Evolutionary conservation across 208 protist species (phyloP).

Genomic region (Leishmania major): DNA sequence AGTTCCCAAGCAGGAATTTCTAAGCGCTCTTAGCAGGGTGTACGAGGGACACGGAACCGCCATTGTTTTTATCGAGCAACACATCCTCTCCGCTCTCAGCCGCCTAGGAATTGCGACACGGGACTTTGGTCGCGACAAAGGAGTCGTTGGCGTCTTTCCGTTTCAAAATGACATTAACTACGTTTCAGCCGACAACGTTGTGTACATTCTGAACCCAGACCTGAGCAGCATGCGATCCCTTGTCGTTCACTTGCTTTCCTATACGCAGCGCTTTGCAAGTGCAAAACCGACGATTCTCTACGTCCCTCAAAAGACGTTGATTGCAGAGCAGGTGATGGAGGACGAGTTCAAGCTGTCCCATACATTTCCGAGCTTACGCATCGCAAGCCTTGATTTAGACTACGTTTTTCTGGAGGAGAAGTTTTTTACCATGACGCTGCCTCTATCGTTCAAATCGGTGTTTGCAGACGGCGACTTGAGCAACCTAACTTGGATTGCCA

Average conservation of each 20-base stretch:
- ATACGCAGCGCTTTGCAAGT: conserved; percentile 56
- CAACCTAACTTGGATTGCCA: conserved; percentile 67
- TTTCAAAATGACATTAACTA: conserved; percentile 48
- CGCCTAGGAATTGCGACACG: conserved; percentile 23
- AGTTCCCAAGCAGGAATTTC: conserved; percentile 38
- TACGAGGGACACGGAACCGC: conserved; percentile 28
- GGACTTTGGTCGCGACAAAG: conserved; percentile 29
- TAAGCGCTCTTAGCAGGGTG: conserved; percentile 13
- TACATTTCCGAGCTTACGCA: conserved; percentile 50
- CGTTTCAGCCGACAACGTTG: conserved; percentile 45
- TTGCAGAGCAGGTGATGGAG: conserved; percentile 74
- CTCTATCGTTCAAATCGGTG: conserved; percentile 69
- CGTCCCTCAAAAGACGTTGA: conserved; percentile 74
- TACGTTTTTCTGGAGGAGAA: conserved; percentile 76
- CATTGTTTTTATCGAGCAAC: conserved; percentile 48
- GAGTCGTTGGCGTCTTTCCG: conserved; percentile 44
- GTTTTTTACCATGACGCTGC: conserved; percentile 76
- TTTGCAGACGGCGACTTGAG: conserved; percentile 75
- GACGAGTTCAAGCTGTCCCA: conserved; percentile 72
- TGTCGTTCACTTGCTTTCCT: conserved; percentile 56
- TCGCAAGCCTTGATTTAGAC: conserved; percentile 80
- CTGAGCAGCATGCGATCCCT: conserved; percentile 46
- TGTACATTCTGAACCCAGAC: conserved; percentile 50
- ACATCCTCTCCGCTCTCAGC: conserved; percentile 37
- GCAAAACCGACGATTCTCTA: conserved; percentile 55